phyloP scores from a whole-genome alignment of 139 green algal species.

The Edaphochlamys debaryana region DNA sequence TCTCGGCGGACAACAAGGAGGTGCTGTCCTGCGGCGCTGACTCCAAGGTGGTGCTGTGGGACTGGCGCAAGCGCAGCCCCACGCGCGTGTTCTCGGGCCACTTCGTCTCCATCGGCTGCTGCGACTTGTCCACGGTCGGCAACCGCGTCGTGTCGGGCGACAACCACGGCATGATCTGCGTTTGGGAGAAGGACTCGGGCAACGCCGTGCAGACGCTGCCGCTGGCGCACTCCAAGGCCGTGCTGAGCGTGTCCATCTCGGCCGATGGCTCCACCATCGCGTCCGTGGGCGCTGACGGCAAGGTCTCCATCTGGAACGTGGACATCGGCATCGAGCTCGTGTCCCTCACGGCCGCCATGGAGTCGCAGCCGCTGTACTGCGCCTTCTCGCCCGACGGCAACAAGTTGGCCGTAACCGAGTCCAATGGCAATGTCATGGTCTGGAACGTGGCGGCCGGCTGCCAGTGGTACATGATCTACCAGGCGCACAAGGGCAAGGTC shows the following conservation, averaged over 20 bases:
- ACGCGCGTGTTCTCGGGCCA: slow-evolving; percentile 62
- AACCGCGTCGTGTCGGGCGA: slow-evolving; percentile 52
- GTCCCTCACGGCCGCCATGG: slow-evolving; percentile 54
- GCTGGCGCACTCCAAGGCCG: slow-evolving; percentile 51
- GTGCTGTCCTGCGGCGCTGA: slow-evolving; percentile 60
- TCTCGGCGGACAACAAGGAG: slow-evolving; percentile 52
- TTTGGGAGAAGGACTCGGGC: slow-evolving; percentile 63
- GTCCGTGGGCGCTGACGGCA: slow-evolving; percentile 54
- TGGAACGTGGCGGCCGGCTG: slow-evolving; percentile 58
- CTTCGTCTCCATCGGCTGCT: slow-evolving; percentile 61
- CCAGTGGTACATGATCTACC: slow-evolving; percentile 58
- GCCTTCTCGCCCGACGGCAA: slow-evolving; percentile 58
- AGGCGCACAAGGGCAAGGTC: slow-evolving; percentile 54
- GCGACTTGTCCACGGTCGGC: slow-evolving; percentile 43
- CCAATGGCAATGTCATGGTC: slow-evolving; percentile 59
- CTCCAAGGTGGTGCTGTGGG: slow-evolving; percentile 60
- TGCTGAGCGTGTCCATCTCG: slow-evolving; percentile 51
- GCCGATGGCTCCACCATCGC: slow-evolving; percentile 59
- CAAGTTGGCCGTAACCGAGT: slow-evolving; percentile 61
- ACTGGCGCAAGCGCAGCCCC: slow-evolving; percentile 51
- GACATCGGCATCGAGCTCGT: slow-evolving; percentile 59
- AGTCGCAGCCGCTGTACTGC: slow-evolving; percentile 56
- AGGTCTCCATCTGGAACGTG: slow-evolving; percentile 64
- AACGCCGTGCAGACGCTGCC: slow-evolving; percentile 58
- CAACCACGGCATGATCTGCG: slow-evolving; percentile 63